A percentile compares a stretch with the other conserved stretches of the same genome.
These are phyloP conservation scores for Domatiomyces catenatus DNA, from an alignment of 2,329 filamentous ascomycete species.

Conservation along the genomic window DNA sequence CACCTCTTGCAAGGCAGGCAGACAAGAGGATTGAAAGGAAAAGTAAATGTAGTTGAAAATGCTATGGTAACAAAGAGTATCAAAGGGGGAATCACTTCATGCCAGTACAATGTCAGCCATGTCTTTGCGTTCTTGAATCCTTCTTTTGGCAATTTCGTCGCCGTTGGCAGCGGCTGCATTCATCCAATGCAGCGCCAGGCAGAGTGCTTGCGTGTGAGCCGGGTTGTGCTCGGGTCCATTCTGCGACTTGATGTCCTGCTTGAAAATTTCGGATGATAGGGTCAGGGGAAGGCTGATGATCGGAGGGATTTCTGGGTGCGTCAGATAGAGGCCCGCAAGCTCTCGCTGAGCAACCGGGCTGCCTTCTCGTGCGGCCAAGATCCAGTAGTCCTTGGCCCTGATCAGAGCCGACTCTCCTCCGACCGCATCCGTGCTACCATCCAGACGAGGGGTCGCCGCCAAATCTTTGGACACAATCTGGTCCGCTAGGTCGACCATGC, in stretches of 20 bases:
- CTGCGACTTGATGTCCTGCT: conserved; percentile 59
- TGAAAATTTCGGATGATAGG: conserved; percentile 77
- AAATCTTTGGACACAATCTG: conserved; percentile 45
- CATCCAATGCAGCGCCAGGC: conserved; percentile 95
- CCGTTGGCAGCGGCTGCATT: conserved; percentile 73
- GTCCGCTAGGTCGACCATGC: conserved; percentile 64
- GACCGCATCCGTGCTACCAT: not conserved
- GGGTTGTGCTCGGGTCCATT: conserved; percentile 36
- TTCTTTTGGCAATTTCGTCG: conserved; percentile 68
- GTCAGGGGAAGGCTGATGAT: conserved; percentile 71
- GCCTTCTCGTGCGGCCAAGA: conserved; percentile 86
- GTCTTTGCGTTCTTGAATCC: conserved; percentile 52
- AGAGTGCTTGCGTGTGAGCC: conserved; percentile 59
- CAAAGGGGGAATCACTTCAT: conserved; percentile 20
- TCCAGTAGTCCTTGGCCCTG: conserved; percentile 78
- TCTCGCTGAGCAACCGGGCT: conserved; percentile 80
- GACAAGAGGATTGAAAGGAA: not conserved
- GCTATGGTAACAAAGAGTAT: not conserved
- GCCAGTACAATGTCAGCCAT: conserved; percentile 43
- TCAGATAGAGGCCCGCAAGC: conserved; percentile 82
- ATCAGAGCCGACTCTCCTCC: conserved; percentile 48
- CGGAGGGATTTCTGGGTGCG: conserved; percentile 69
- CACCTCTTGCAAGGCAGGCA: not conserved
- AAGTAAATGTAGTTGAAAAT: conserved; percentile 7
- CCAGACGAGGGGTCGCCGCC: not conserved